phyloP scores from a whole-genome alignment of 495 filamentous ascomycete species.

The Daldinia loculata region DNA sequence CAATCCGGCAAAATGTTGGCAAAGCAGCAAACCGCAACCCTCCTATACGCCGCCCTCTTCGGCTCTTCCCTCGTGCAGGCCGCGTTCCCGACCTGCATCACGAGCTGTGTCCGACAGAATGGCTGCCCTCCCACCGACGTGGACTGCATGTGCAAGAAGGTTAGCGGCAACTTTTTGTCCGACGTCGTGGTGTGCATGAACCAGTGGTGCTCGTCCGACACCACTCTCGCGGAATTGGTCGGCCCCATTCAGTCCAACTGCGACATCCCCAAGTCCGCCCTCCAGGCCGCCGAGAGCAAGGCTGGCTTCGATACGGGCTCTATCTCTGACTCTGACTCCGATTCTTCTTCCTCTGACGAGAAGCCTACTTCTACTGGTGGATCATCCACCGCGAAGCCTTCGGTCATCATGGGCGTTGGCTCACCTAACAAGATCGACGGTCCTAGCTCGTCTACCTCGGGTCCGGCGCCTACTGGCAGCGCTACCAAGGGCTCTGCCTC shows the following conservation, averaged over 20 bases:
- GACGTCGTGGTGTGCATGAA: slow-evolving; percentile 50
- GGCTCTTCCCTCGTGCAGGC: slow-evolving; percentile 38
- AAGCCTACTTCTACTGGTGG: slow-evolving; percentile 19
- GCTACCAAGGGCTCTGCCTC: slow-evolving; percentile 4
- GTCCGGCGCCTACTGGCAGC: slow-evolving; percentile 7
- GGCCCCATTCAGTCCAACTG: slow-evolving; percentile 45
- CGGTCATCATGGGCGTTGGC: slow-evolving; percentile 21
- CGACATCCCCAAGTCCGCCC: slow-evolving; percentile 39
- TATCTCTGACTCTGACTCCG: slow-evolving; percentile 24
- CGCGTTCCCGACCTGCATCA: slow-evolving; percentile 44
- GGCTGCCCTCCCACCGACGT: slow-evolving; percentile 46
- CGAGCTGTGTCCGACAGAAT: slow-evolving; percentile 47
- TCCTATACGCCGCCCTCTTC: slow-evolving; percentile 41
- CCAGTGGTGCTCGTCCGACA: slow-evolving; percentile 44
- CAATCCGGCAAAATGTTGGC: slow-evolving; percentile 35
- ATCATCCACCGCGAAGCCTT: slow-evolving; percentile 5
- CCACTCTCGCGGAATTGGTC: slow-evolving; percentile 44
- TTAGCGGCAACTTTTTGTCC: slow-evolving; percentile 44
- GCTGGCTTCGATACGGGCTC: slow-evolving; percentile 33
- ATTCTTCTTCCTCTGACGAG: slow-evolving; percentile 11
- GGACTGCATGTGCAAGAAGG: slow-evolving; percentile 49
- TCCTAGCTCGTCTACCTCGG: neutral
- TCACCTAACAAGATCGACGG: slow-evolving; percentile 18
- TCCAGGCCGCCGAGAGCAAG: slow-evolving; percentile 36
- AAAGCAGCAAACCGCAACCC: slow-evolving; percentile 35